phyloP scores from a whole-genome alignment of 2,329 filamentous ascomycete genomes.

The Penicillium sp. region DNA sequence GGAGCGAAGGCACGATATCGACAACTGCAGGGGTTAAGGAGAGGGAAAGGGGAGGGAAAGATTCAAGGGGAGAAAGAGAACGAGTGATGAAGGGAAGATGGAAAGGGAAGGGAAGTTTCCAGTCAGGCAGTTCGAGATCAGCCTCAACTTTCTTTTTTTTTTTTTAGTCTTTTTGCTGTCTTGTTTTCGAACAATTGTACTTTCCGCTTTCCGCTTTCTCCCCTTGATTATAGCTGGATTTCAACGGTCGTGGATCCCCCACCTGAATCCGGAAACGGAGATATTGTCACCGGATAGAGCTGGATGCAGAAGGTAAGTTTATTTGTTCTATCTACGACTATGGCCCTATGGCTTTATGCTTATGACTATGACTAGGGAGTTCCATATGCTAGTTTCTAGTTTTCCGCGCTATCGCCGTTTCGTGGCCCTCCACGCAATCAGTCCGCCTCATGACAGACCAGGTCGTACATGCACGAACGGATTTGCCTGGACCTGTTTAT shows the following conservation, averaged over 20 bases:
- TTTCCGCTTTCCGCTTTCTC: conserved; percentile 1
- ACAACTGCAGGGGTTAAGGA: conserved; percentile 4
- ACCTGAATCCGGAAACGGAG: conserved; percentile 39
- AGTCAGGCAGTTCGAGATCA: neutral
- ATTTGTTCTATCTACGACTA: neutral
- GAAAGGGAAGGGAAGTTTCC: conserved; percentile 16
- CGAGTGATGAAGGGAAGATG: conserved; percentile 6
- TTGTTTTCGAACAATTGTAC: neutral
- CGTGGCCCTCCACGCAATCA: conserved; percentile 21
- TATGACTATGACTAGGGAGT: neutral
- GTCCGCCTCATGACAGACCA: neutral
- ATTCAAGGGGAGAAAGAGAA: neutral
- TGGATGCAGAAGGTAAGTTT: conserved; percentile 12
- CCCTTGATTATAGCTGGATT: conserved; percentile 11
- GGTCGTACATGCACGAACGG: conserved; percentile 4
- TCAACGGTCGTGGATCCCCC: conserved; percentile 36
- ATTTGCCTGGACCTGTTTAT: neutral
- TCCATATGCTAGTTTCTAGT: neutral
- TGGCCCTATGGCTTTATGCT: neutral
- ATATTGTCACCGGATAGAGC: conserved; percentile 10
- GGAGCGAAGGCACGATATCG: conserved; percentile 2
- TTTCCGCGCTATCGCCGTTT: conserved; percentile 1
- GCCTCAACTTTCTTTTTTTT: neutral
- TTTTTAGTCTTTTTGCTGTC: conserved; percentile 10
- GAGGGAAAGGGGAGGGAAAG: conserved; percentile 12